Evolutionary conservation across 495 filamentous ascomycete genomes (phyloP).

Genomic region (Penicillium riverlandense): DNA sequence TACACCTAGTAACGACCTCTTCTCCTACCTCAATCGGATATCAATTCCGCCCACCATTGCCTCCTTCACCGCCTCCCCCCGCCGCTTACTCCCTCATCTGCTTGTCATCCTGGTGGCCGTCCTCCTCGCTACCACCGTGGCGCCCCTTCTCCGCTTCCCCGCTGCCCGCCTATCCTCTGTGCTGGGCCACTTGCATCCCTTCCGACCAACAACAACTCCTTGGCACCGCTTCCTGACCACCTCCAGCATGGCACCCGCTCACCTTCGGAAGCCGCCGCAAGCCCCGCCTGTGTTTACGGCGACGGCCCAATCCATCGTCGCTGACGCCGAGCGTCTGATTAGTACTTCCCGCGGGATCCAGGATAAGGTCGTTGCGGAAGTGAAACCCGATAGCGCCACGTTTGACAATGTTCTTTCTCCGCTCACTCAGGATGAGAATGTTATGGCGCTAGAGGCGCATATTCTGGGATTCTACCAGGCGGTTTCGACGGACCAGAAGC

Average conservation of each 20-base stretch:
- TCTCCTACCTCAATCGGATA: background rate
- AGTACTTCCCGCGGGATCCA: conserved; percentile 59
- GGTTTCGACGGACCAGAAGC: conserved; percentile 58
- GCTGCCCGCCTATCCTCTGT: conserved; percentile 46
- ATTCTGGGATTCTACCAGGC: conserved; percentile 76
- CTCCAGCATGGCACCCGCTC: conserved; percentile 58
- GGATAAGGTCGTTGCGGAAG: conserved; percentile 63
- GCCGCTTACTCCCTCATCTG: conserved; percentile 55
- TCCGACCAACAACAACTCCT: conserved; percentile 4
- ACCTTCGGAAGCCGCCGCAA: conserved; percentile 67
- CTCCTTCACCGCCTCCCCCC: conserved; percentile 18
- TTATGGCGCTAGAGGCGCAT: conserved; percentile 47
- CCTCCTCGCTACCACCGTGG: conserved; percentile 59
- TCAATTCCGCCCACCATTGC: conserved; percentile 6
- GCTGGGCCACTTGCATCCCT: conserved; percentile 49
- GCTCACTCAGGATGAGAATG: conserved; percentile 62
- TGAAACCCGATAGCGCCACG: conserved; percentile 57
- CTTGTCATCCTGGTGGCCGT: conserved; percentile 1
- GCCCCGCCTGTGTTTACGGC: conserved; percentile 79
- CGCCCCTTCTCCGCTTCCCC: conserved; percentile 55
- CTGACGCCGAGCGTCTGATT: conserved; percentile 70
- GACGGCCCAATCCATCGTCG: conserved; percentile 66
- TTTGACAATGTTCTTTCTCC: conserved; percentile 61
- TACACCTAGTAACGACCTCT: too few species aligned
- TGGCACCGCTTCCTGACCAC: conserved; percentile 45